These are phyloP conservation scores for Puccinellia tenuiflora DNA, from an alignment of 176 grass and related monocot genomes.

Conservation along the genomic window DNA sequence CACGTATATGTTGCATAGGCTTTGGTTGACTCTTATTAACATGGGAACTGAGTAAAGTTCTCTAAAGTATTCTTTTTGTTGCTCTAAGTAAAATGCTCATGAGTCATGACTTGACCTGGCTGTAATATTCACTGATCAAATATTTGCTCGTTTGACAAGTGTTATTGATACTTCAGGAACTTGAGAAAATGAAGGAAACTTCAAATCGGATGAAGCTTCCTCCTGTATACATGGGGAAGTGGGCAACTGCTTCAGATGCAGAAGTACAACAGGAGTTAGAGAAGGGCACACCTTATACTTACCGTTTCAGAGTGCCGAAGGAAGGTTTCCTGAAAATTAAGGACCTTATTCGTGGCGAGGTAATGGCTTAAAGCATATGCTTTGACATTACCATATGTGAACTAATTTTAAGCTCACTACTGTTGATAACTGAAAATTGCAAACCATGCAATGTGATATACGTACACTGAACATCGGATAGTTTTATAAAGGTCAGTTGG, in stretches of 20 bases:
- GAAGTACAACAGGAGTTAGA: constrained; percentile 70
- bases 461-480: constrained; percentile 57
- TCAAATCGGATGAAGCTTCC: constrained; percentile 81
- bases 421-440: background rate
- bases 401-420: background rate
- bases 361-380: constrained; percentile 17
- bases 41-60: background rate
- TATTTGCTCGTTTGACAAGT: background rate
- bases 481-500: constrained; percentile 98
- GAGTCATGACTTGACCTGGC: background rate
- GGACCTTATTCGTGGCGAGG: constrained; percentile 95
- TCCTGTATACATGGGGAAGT: constrained; percentile 91
- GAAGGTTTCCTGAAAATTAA: constrained; percentile 81
- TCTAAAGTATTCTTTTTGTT: background rate
- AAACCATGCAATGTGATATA: constrained; percentile 4
- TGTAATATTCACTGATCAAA: background rate
- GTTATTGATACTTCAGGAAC: constrained; percentile 48
- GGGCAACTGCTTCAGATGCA: constrained; percentile 69
- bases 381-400: background rate
- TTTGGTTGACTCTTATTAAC: background rate
- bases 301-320: constrained; percentile 81
- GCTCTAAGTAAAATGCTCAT: background rate
- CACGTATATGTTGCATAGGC: background rate
- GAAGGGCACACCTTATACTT: constrained; percentile 86
- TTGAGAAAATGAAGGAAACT: constrained; percentile 95